Conservation (phyloP, 352 stramenopile genomes). For the Aphanomyces stellatus region DNA sequence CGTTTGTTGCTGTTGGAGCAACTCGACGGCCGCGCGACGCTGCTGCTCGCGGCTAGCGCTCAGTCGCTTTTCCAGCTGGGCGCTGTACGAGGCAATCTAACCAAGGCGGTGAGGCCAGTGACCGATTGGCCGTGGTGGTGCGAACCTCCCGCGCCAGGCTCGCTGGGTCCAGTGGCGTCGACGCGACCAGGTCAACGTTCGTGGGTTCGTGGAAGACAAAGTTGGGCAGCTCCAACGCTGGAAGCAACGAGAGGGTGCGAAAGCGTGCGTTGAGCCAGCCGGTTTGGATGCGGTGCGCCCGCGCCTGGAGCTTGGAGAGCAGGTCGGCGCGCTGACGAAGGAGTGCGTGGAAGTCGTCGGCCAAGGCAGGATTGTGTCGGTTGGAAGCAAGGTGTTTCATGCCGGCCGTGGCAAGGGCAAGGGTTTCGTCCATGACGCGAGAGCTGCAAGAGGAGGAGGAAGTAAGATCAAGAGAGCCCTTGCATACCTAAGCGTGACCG, state of each 20-base stretch:
- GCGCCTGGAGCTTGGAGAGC: background rate
- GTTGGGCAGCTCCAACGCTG: background rate
- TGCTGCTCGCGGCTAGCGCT: background rate
- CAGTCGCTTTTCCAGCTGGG: background rate
- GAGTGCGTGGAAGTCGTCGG: background rate
- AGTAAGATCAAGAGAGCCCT: too few relatives aligned
- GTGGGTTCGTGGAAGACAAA: background rate
- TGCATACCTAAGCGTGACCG: slow-evolving; percentile 6
- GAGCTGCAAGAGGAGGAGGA: background rate
- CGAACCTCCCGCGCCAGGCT: background rate
- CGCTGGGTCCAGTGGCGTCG: background rate
- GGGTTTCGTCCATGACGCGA: background rate
- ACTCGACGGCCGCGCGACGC: background rate
- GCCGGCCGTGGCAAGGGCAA: background rate
- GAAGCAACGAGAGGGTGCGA: background rate
- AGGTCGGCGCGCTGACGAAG: background rate
- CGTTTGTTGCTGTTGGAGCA: background rate
- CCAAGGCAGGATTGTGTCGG: background rate
- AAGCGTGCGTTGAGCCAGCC: slow-evolving; percentile 11
- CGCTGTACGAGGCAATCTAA: slow-evolving; percentile 9
- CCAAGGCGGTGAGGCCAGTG: background rate
- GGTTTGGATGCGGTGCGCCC: background rate
- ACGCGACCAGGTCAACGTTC: background rate
- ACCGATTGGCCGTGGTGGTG: background rate
- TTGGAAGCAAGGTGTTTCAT: background rate